Percentiles rank a stretch among this genome's conserved stretches.
These are phyloP conservation scores for Arthrobotrys pseudoclavata DNA, from an alignment of 2,329 filamentous ascomycete genomes.

Conservation along the genomic window DNA sequence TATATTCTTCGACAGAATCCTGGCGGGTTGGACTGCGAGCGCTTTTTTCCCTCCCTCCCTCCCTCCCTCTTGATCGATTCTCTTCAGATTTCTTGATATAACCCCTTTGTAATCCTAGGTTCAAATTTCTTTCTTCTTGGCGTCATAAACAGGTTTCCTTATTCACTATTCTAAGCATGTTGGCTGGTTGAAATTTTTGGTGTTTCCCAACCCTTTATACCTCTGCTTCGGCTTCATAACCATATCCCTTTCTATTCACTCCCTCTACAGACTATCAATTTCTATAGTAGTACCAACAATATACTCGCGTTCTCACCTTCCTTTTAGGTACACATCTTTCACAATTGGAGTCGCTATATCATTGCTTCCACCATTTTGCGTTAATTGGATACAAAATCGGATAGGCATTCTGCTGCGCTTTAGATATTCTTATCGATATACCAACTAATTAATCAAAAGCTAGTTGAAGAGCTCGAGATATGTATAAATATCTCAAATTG, in stretches of 20 bases:
- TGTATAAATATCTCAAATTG: too few species aligned
- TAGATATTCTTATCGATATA: slow-evolving; percentile 8
- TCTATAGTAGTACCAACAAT: slow-evolving; percentile 3
- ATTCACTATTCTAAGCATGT: slow-evolving; percentile 29
- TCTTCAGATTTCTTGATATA: slow-evolving; percentile 13
- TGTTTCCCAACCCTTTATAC: slow-evolving; percentile 22
- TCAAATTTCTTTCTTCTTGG: slow-evolving; percentile 30
- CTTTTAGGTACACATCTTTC: background rate
- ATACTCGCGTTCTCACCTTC: background rate
- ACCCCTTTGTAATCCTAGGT: slow-evolving; percentile 43
- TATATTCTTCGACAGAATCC: slow-evolving; percentile 42
- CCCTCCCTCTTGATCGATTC: slow-evolving; percentile 5
- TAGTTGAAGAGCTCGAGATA: background rate
- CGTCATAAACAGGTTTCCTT: slow-evolving; percentile 43
- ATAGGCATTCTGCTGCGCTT: background rate
- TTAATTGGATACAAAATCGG: background rate
- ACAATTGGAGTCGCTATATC: background rate
- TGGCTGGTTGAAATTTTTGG: slow-evolving; percentile 37
- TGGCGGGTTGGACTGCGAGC: slow-evolving; percentile 11
- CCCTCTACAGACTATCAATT: slow-evolving; percentile 9
- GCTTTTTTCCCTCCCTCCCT: background rate
- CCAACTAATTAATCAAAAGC: slow-evolving; percentile 3
- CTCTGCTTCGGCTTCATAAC: background rate
- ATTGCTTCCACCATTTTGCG: background rate
- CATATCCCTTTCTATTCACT: slow-evolving; percentile 15